Conservation (phyloP, 768 basidiomycete species). For the Favolaschia claudopus region DNA sequence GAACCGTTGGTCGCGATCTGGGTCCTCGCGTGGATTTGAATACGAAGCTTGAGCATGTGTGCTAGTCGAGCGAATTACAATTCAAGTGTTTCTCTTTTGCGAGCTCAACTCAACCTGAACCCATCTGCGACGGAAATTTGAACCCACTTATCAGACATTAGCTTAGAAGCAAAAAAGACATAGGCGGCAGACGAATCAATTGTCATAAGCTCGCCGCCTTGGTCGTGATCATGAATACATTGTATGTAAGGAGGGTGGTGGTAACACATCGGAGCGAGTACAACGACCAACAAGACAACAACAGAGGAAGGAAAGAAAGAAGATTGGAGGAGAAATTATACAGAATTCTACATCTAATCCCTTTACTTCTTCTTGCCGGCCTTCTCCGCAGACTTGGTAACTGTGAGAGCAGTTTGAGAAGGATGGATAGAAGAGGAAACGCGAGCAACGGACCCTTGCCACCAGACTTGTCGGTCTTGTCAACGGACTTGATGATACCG, state of each 20-base stretch:
- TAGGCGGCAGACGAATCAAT: slow-evolving; percentile 18
- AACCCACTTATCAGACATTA: neutral
- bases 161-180: slow-evolving; percentile 8
- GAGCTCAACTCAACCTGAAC: no score
- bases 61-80: no score
- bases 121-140: neutral
- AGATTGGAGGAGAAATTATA: slow-evolving; percentile 65
- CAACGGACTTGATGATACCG: slow-evolving; percentile 98
- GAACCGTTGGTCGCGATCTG: slow-evolving; percentile 86
- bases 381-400: slow-evolving; percentile 97
- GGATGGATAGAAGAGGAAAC: slow-evolving; percentile 1
- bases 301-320: slow-evolving; percentile 53
- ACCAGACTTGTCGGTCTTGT: slow-evolving; percentile 88
- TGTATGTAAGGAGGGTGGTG: slow-evolving; percentile 45
- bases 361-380: slow-evolving; percentile 91
- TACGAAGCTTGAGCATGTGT: slow-evolving; percentile 80
- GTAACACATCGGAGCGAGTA: slow-evolving; percentile 39
- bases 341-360: slow-evolving; percentile 76
- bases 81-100: no score
- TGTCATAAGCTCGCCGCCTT: slow-evolving; percentile 21
- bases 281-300: slow-evolving; percentile 46
- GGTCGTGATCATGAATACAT: slow-evolving; percentile 58
- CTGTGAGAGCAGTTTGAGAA: slow-evolving; percentile 44
- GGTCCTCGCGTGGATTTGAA: slow-evolving; percentile 63
- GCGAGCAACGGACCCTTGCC: slow-evolving; percentile 74